A percentile compares a stretch with the other conserved stretches of the same genome.
Conservation (phyloP, 257 asterid species). For the Solanum virginianum region DNA sequence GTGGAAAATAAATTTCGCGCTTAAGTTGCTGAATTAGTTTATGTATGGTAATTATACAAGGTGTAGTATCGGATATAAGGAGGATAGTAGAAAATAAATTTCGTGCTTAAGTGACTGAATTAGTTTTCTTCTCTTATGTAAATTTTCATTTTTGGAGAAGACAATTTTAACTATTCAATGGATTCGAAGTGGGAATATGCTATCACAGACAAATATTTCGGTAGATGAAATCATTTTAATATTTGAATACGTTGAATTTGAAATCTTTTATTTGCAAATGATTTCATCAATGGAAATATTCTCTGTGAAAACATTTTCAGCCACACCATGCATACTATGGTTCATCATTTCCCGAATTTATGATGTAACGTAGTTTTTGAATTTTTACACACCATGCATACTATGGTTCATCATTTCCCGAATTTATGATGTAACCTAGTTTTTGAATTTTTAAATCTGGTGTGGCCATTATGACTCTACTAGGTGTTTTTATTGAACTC, state of each 20-base stretch:
- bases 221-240: background rate
- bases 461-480: background rate
- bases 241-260: background rate
- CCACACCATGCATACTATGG: background rate
- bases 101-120: background rate
- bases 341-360: background rate
- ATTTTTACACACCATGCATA: background rate
- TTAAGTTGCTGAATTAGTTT: background rate
- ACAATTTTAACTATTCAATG: background rate
- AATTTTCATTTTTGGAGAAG: background rate
- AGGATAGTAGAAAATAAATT: background rate
- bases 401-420: background rate
- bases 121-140: background rate
- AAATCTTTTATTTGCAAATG: background rate
- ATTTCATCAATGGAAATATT: background rate
- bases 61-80: background rate
- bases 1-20: background rate
- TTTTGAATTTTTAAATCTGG: background rate
- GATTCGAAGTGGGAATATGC: background rate
- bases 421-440: background rate
- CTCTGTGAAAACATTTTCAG: background rate
- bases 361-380: background rate
- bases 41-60: background rate
- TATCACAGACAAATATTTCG: background rate
- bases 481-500: background rate